phyloP scores from a whole-genome alignment of 2,329 filamentous ascomycete genomes.

The Fusarium nematophilum region DNA sequence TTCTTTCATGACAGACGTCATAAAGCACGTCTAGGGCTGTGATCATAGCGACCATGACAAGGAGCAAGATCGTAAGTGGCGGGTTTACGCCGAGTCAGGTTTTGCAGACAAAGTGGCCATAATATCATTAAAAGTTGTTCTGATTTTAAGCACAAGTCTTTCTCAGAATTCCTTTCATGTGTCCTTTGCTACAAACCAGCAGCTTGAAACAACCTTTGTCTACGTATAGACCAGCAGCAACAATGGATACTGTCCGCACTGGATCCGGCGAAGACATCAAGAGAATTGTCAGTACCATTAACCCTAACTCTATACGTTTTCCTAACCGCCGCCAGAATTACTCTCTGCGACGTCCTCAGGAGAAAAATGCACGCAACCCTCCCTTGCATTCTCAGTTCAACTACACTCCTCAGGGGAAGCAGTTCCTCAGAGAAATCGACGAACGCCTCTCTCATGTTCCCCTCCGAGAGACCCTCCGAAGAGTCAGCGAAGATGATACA shows the following conservation, averaged over 20 bases:
- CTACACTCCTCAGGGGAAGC: slow-evolving; percentile 2
- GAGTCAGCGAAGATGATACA: slow-evolving; percentile 6
- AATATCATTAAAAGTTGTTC: too few relatives aligned
- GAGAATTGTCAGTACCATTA: not conserved
- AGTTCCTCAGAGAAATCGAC: slow-evolving; percentile 1
- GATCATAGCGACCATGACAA: too few relatives aligned
- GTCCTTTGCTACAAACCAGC: not conserved
- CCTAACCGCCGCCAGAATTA: slow-evolving; percentile 13
- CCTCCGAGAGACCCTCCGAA: slow-evolving; percentile 4
- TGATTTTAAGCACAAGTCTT: too few relatives aligned
- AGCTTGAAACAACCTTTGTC: not conserved
- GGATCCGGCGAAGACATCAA: not conserved
- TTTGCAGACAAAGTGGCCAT: too few relatives aligned
- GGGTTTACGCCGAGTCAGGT: too few relatives aligned
- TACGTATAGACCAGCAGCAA: not conserved
- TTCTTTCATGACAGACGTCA: too few relatives aligned
- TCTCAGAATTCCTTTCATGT: too few relatives aligned
- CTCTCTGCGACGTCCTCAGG: not conserved
- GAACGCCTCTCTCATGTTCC: not conserved
- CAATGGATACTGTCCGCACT: slow-evolving; percentile 4
- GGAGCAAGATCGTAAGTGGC: too few relatives aligned
- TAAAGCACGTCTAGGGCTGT: too few relatives aligned
- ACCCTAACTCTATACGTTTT: rapidly evolving
- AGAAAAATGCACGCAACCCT: slow-evolving; percentile 3
- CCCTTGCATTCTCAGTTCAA: slow-evolving; percentile 13